Base-by-base conservation (phyloP, 2,329 filamentous ascomycete species). In the Daldinia sp. region DNA sequence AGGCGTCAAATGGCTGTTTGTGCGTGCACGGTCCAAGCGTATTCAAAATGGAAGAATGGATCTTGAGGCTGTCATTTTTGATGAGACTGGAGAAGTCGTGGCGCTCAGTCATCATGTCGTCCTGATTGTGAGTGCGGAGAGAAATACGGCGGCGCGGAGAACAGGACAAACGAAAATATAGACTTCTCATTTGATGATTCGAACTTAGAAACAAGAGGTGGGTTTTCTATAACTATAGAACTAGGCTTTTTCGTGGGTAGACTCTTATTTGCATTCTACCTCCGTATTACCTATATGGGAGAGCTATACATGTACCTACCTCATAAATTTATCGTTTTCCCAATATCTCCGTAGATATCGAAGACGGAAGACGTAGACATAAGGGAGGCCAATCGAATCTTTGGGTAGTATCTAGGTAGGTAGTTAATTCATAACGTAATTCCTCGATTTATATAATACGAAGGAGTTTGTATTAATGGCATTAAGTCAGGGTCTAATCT, bases 81-180 rank as follows among this genome's bases (percentile, higher is more conserved):
- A 79, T 39, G 65, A 74, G n/a, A 44, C 41, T 4, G 74, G 71
- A 10, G 75, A 77, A 15, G 39, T 78, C 3, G 73, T 79, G 0
- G 77, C 77, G 20, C 57, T 78, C 5, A 78, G 77, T 50, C 75
- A 79, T 51, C 77, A 79, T 53, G 75, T 78, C 5, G 75, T 72
- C 12, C 59, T 79, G 63, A 65, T 78, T 0, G 9, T 78, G 20
- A 68, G 75, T n/a, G 68, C 73, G 3, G 73, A 72, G n/a, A 72
- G 76, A 66, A 78, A 78, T 39, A 57, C 63, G 60, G 74, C 74
- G 15, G 62, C 67, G 18, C 67, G 75, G 55, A 63, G 67, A 57
- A 69, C 63, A 18, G 57, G 26, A 13, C 62, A 63, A 35, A 55
- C 60, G 20, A 71, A 62, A 65, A 71, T 72, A 15, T 70, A 28